These are phyloP conservation scores for Melaleuca alternifolia DNA, from an alignment of 345 rosid species.

Conservation along the genomic window DNA sequence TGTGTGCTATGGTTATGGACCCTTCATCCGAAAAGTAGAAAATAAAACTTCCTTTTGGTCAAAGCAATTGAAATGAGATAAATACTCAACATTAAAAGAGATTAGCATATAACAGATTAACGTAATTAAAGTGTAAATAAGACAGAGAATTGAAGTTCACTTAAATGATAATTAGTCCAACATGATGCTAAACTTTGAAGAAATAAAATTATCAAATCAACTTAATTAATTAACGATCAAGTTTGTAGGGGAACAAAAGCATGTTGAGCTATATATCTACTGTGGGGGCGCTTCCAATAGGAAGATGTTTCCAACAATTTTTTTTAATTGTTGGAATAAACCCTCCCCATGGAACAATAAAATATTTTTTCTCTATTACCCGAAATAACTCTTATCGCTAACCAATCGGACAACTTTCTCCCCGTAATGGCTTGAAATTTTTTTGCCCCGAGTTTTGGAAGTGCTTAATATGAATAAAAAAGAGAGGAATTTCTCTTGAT, in stretches of 20 bases:
- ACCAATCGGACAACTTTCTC: no score
- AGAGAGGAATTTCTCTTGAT: not conserved
- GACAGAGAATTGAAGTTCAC: not conserved
- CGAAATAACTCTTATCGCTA: no score
- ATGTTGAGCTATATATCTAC: no score
- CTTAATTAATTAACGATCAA: not conserved
- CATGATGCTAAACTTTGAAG: not conserved
- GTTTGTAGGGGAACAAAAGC: not conserved
- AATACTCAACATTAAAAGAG: not conserved
- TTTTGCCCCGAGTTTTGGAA: rapidly evolving
- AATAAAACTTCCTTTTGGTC: no score
- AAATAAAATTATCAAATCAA: not conserved
- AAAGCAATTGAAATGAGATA: not conserved
- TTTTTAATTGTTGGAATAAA: no score
- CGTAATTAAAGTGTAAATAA: not conserved
- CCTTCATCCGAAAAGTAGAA: no score
- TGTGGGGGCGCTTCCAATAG: no score
- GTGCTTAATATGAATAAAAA: not conserved
- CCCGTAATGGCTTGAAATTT: not conserved
- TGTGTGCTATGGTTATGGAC: no score
- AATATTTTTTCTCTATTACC: no score
- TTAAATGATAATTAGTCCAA: not conserved
- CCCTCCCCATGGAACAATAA: no score
- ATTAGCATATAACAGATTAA: not conserved
- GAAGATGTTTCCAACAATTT: no score